phyloP scores from a whole-genome alignment of 2,329 filamentous ascomycete genomes.

The Trichophyton rubrum region DNA sequence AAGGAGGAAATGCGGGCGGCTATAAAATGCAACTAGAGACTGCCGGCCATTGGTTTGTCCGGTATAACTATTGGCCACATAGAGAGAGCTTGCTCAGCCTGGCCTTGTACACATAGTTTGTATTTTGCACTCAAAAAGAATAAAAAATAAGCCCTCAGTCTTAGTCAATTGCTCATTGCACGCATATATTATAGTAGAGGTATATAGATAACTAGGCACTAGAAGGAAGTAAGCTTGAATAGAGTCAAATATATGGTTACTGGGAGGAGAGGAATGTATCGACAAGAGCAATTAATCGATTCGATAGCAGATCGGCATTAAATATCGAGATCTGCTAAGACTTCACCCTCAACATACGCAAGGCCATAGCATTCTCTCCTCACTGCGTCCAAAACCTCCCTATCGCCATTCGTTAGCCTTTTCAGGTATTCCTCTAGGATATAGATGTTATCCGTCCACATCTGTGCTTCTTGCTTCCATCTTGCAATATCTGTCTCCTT shows the following conservation, averaged over 20 bases:
- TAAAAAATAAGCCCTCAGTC: not conserved
- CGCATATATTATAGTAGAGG: not conserved
- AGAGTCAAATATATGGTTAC: not conserved
- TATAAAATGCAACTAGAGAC: not conserved
- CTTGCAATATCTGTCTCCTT: slow-evolving; percentile 24
- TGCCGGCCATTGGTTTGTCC: not conserved
- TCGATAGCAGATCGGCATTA: not conserved
- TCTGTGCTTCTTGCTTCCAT: slow-evolving; percentile 23
- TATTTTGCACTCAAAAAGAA: not conserved
- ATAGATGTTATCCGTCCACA: slow-evolving; percentile 36
- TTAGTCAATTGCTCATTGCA: not conserved
- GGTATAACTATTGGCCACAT: not conserved
- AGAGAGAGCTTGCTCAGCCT: not conserved
- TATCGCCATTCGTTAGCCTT: slow-evolving; percentile 31
- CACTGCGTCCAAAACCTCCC: slow-evolving; percentile 32
- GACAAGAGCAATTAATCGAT: not conserved
- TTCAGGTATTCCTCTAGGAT: slow-evolving; percentile 31
- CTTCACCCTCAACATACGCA: slow-evolving; percentile 44
- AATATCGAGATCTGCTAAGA: slow-evolving; percentile 32
- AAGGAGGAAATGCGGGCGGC: slow-evolving; percentile 36
- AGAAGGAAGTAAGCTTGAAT: not conserved
- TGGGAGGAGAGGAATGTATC: too few species aligned
- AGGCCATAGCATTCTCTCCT: slow-evolving; percentile 40
- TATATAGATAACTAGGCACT: not conserved
- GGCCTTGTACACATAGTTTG: not conserved